These are phyloP conservation scores for Acer negundo DNA, from an alignment of 345 rosid genomes.

Conservation along the genomic window DNA sequence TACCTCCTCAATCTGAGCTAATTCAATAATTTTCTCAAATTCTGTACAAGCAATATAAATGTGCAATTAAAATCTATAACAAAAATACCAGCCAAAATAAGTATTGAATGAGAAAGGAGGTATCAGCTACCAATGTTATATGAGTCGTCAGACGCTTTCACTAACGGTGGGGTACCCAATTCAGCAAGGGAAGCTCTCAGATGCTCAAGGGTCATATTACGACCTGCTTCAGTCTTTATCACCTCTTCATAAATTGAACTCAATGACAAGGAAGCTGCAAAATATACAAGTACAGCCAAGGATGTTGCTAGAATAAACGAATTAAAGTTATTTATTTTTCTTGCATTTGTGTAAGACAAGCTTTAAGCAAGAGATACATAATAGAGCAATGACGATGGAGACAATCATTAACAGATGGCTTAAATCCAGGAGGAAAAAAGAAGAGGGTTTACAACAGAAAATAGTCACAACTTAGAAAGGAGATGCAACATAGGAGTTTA, in stretches of 20 bases:
- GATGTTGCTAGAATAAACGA: slow-evolving; percentile 18
- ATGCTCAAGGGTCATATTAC: slow-evolving; percentile 70
- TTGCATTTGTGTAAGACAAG: background rate
- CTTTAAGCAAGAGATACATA: background rate
- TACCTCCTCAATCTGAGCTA: slow-evolving; percentile 85
- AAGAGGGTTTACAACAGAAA: background rate
- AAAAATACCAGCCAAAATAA: slow-evolving; percentile 15
- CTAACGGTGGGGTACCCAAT: slow-evolving; percentile 55
- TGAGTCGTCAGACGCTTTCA: slow-evolving; percentile 42
- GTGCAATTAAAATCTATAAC: slow-evolving; percentile 6
- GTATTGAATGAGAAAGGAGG: slow-evolving; percentile 12
- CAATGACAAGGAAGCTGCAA: slow-evolving; percentile 68
- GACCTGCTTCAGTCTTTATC: slow-evolving; percentile 74
- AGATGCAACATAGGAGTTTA: background rate
- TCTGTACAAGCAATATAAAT: slow-evolving; percentile 46
- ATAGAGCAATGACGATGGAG: background rate
- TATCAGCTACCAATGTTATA: slow-evolving; percentile 56
- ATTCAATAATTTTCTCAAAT: slow-evolving; percentile 59
- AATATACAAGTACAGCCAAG: slow-evolving; percentile 7
- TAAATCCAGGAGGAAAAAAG: background rate
- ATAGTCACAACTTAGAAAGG: background rate
- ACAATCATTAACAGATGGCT: background rate
- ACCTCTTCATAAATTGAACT: slow-evolving; percentile 79
- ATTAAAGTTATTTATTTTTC: background rate
- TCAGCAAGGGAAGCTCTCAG: slow-evolving; percentile 58